A percentile compares a stretch with the other conserved stretches of the same genome.
Conservation (phyloP, 2,329 filamentous ascomycete genomes). For the Penicillium sumatraense region DNA sequence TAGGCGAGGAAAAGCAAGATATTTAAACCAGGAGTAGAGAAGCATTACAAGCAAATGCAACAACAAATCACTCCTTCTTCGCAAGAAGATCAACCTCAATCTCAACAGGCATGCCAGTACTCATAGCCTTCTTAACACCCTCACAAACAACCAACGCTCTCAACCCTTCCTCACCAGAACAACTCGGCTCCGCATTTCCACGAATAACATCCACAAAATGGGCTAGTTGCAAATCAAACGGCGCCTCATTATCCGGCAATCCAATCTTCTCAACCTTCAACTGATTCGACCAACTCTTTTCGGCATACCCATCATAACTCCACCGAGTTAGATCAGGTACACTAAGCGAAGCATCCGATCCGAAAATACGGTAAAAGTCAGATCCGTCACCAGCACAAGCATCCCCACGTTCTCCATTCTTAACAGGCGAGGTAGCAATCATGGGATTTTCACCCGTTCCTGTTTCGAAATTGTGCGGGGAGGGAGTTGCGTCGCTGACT, state of each 20-base stretch:
- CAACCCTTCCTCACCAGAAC: constrained; percentile 55
- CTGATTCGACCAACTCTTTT: constrained; percentile 50
- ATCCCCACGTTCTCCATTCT: background rate
- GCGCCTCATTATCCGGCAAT: constrained; percentile 37
- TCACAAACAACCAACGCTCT: constrained; percentile 59
- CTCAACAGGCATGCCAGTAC: constrained; percentile 41
- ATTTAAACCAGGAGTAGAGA: no score
- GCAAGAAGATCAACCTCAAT: constrained; percentile 26
- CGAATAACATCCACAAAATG: constrained; percentile 58
- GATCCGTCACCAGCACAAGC: constrained; percentile 39
- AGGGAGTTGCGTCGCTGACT: constrained; percentile 57
- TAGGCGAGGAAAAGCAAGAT: no score
- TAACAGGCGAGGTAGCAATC: constrained; percentile 45
- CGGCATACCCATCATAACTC: constrained; percentile 46
- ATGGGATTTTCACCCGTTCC: constrained; percentile 63
- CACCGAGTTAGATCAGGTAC: constrained; percentile 59
- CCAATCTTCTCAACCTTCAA: constrained; percentile 40
- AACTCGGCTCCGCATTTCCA: constrained; percentile 50
- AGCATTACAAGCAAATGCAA: background rate
- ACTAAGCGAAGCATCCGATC: constrained; percentile 56
- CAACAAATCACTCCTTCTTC: background rate
- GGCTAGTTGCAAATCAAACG: constrained; percentile 58
- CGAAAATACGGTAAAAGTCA: constrained; percentile 61
- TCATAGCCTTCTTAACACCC: constrained; percentile 54
- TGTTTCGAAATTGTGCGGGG: constrained; percentile 60